Percentiles rank a stretch among this genome's conserved stretches.
phyloP scores from a whole-genome alignment of 768 basidiomycete genomes.

The Leccinum sublutescens region DNA sequence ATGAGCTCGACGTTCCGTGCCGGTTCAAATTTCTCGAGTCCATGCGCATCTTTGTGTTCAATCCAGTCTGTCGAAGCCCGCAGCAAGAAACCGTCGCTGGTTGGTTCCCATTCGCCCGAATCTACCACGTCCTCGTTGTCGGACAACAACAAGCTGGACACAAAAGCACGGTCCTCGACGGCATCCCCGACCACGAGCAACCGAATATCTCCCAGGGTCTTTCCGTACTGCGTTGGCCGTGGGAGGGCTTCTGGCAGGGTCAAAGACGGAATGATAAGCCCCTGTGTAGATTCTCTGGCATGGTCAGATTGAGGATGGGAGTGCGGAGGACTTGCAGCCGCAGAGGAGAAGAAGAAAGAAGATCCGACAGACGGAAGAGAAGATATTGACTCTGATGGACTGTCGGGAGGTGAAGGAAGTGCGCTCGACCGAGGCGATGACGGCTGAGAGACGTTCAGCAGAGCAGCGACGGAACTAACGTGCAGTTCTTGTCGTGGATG shows the following conservation, averaged over 20 bases:
- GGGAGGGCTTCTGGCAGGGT: conserved; percentile 60
- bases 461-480: neutral
- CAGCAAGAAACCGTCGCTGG: conserved; percentile 42
- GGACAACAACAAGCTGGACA: conserved; percentile 51
- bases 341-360: conserved; percentile 78
- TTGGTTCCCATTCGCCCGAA: conserved; percentile 55
- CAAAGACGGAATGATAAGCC: conserved; percentile 70
- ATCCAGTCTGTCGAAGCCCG: conserved; percentile 72
- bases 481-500: conserved; percentile 25
- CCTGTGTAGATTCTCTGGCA: conserved; percentile 42
- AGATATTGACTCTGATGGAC: conserved; percentile 62
- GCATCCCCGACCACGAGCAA: conserved; percentile 54
- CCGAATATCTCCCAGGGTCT: conserved; percentile 61
- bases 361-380: conserved; percentile 72
- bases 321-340: conserved; percentile 63
- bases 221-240: conserved; percentile 64
- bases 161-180: conserved; percentile 30
- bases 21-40: conserved; percentile 64
- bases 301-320: conserved; percentile 43
- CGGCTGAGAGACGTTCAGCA: conserved; percentile 35
- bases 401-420: conserved; percentile 58
- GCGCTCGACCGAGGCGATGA: conserved; percentile 50
- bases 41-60: conserved; percentile 62
- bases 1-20: conserved; percentile 63
- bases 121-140: conserved; percentile 72